phyloP scores from a whole-genome alignment of 78 protist genomes.

The Dictyostelium citrinum region DNA sequence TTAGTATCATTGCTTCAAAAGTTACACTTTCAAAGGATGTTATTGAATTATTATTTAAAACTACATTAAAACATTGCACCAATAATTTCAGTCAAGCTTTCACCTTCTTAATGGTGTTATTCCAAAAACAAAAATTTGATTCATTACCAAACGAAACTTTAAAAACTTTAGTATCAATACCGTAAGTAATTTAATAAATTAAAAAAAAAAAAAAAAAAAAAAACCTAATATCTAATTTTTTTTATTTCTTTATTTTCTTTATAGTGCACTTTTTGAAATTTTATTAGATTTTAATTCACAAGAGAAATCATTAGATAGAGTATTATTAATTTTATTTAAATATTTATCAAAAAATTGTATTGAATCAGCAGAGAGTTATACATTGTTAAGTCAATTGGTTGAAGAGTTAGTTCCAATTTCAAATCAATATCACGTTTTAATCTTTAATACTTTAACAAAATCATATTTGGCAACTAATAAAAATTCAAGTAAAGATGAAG shows the following conservation, averaged over 20 bases:
- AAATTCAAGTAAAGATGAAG: not conserved
- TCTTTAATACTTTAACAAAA: not conserved
- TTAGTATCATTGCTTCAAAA: slow-evolving; percentile 32
- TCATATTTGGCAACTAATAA: not conserved
- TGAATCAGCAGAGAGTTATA: not conserved
- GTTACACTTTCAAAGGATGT: slow-evolving; percentile 13
- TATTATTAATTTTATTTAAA: not conserved
- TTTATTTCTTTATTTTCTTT: not conserved
- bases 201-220: not conserved
- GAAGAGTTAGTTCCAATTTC: slow-evolving; percentile 21
- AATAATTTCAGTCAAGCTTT: slow-evolving; percentile 13
- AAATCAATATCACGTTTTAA: not conserved
- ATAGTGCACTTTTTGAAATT: slow-evolving; percentile 21
- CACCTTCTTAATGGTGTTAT: slow-evolving; percentile 49
- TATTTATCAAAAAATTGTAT: not conserved
- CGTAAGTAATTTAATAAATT: not conserved
- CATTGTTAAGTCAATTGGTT: slow-evolving; percentile 6
- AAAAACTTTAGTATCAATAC: slow-evolving; percentile 3
- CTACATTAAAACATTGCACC: slow-evolving; percentile 13
- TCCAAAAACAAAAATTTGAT: slow-evolving; percentile 50
- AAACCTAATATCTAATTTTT: not conserved
- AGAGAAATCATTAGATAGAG: slow-evolving; percentile 27
- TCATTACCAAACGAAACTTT: slow-evolving; percentile 8
- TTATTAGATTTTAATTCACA: slow-evolving; percentile 49
- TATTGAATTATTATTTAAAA: slow-evolving; percentile 26